phyloP scores from a whole-genome alignment of 2,329 filamentous ascomycete species.

The Alternaria sp. region DNA sequence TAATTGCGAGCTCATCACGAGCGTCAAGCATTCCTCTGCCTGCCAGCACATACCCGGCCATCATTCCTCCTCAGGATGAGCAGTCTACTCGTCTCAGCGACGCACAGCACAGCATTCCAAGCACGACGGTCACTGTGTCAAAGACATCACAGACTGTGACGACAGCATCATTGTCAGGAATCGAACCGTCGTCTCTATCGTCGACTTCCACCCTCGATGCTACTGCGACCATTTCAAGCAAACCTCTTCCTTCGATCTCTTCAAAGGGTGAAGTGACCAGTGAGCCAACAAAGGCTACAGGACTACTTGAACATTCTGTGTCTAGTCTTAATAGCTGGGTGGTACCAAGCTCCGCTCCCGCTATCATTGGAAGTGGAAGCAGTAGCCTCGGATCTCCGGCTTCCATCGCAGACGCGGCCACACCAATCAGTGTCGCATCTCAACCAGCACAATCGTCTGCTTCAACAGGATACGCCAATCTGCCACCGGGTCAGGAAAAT shows the following conservation, averaged over 20 bases:
- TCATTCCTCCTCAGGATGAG: no score
- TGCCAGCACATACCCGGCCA: no score
- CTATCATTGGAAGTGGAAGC: neutral
- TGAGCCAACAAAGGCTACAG: neutral
- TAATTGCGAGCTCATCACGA: neutral
- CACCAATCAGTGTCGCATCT: neutral
- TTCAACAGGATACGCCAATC: neutral
- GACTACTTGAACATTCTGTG: neutral
- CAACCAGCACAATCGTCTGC: neutral
- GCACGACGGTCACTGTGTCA: no score
- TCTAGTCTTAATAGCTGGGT: neutral
- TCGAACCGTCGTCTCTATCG: no score
- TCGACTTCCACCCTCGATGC: neutral
- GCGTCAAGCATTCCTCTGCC: neutral
- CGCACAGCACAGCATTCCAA: no score
- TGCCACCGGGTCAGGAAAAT: neutral
- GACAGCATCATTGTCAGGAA: no score
- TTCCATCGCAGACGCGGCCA: neutral
- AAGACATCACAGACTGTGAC: no score
- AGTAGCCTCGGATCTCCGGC: neutral
- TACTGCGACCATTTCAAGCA: neutral
- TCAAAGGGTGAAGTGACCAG: neutral
- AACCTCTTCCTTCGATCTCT: neutral
- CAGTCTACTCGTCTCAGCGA: no score
- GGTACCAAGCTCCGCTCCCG: neutral